These are phyloP conservation scores for Backusella liffmaniae DNA, from an alignment of 192 early-diverging fungal genomes.

Conservation along the genomic window DNA sequence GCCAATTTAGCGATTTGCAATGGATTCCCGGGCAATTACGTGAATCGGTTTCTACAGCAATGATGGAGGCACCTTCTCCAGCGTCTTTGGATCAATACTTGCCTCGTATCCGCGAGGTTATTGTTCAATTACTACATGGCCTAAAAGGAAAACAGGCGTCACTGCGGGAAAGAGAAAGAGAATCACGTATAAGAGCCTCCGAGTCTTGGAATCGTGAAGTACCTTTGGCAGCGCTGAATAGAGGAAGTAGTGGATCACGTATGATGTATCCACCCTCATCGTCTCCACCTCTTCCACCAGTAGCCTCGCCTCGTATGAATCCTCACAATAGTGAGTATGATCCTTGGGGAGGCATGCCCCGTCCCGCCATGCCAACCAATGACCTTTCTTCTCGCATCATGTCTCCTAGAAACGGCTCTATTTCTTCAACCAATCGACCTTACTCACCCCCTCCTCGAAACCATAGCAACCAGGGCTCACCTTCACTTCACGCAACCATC, in stretches of 20 bases:
- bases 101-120: constrained; percentile 39
- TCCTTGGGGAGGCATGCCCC: constrained; percentile 24
- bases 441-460: neutral
- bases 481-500: neutral
- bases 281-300: constrained; percentile 1
- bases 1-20: constrained; percentile 11
- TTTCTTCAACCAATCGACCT: neutral
- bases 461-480: neutral
- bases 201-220: constrained; percentile 11
- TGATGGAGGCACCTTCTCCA: constrained; percentile 28
- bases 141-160: constrained; percentile 31
- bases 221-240: constrained; percentile 1
- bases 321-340: constrained; percentile 15
- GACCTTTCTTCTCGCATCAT: constrained; percentile 14
- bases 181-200: neutral
- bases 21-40: constrained; percentile 27
- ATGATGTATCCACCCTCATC: constrained; percentile 8
- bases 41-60: constrained; percentile 18
- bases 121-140: constrained; percentile 38
- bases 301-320: constrained; percentile 4
- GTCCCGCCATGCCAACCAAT: constrained; percentile 13
- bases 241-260: neutral
- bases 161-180: constrained; percentile 17
- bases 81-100: constrained; percentile 30
- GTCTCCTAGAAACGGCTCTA: constrained; percentile 3